phyloP scores from a whole-genome alignment of 192 early-diverging fungal genomes.

The Backusella psychrophila region DNA sequence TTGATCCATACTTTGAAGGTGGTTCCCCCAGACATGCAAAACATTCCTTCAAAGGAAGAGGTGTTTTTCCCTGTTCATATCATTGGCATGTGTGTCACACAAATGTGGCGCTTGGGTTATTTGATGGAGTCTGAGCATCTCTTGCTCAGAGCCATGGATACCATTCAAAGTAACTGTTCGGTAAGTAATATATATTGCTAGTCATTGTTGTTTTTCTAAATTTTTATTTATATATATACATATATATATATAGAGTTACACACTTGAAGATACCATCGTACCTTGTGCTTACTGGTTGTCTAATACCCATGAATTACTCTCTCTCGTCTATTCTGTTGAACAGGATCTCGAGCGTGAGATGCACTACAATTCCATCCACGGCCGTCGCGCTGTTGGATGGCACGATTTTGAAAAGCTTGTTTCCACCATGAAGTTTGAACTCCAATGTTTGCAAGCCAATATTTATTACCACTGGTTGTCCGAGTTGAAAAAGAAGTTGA shows the following conservation, averaged over 20 bases:
- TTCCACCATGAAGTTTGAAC: slow-evolving; percentile 82
- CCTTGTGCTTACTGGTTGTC: slow-evolving; percentile 95
- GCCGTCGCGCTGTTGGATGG: slow-evolving; percentile 53
- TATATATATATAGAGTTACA: slow-evolving; percentile 43
- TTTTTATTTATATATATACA: not conserved
- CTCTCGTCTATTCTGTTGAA: slow-evolving; percentile 76
- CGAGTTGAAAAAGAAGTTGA: slow-evolving; percentile 91
- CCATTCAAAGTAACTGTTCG: slow-evolving; percentile 72
- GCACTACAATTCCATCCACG: slow-evolving; percentile 57
- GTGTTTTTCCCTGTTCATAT: slow-evolving; percentile 96
- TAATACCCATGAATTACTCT: slow-evolving; percentile 93
- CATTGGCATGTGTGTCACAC: slow-evolving; percentile 81
- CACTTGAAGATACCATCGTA: slow-evolving; percentile 74
- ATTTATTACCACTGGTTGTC: slow-evolving; percentile 99
- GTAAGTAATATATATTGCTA: slow-evolving; percentile 12
- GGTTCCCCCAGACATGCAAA: slow-evolving; percentile 78
- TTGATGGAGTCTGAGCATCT: slow-evolving; percentile 78
- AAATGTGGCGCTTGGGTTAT: slow-evolving; percentile 85
- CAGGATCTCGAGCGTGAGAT: slow-evolving; percentile 66
- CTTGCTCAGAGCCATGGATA: slow-evolving; percentile 83
- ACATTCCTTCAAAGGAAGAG: slow-evolving; percentile 74
- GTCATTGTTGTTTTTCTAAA: no score
- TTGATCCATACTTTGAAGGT: slow-evolving; percentile 88
- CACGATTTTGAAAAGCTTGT: slow-evolving; percentile 78
- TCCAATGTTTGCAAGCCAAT: slow-evolving; percentile 90